Percentiles rank a stretch among this genome's conserved stretches.
These are phyloP conservation scores for Fusarium lateritium DNA, from an alignment of 2,329 filamentous ascomycete species.

Conservation along the genomic window DNA sequence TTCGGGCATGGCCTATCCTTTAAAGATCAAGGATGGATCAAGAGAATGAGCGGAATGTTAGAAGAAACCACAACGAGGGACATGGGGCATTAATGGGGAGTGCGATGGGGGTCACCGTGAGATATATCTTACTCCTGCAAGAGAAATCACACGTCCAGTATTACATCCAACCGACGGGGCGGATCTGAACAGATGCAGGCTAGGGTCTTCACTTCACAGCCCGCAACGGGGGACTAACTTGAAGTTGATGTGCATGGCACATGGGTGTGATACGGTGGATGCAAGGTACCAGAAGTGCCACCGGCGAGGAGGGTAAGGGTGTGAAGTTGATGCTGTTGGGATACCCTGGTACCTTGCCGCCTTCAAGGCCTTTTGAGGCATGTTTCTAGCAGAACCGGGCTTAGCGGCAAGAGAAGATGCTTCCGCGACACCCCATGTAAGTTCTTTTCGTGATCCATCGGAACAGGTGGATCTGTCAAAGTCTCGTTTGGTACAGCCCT, in stretches of 20 bases:
- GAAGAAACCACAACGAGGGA: conserved; percentile 6
- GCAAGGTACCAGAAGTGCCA: conserved; percentile 45
- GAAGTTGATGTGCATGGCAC: conserved; percentile 24
- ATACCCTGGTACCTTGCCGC: conserved; percentile 31
- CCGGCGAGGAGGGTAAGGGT: conserved; percentile 28
- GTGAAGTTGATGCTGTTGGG: conserved; percentile 35
- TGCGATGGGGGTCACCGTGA: conserved; percentile 25
- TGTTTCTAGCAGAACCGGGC: conserved; percentile 21
- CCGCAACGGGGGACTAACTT: conserved; percentile 19
- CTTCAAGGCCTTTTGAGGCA: conserved; percentile 29
- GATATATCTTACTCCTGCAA: conserved; percentile 42
- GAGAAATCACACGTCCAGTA: conserved; percentile 19
- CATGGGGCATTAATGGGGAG: conserved; percentile 8
- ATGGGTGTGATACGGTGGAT: conserved; percentile 40
- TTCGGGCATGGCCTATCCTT: conserved; percentile 42
- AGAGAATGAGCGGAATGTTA: conserved; percentile 4
- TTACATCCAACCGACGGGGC: conserved; percentile 18
- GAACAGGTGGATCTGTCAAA: conserved; percentile 26
- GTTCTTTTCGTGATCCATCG: conserved; percentile 5
- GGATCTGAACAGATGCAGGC: conserved; percentile 24
- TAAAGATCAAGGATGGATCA: conserved; percentile 6
- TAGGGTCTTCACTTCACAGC: conserved; percentile 27
- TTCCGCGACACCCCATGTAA: conserved; percentile 36
- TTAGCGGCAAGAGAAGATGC: conserved; percentile 33
- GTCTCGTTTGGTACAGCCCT: conserved; percentile 22